Evolutionary conservation across 805 yeast genomes (phyloP).

Genomic region (Suhomyces sp.): DNA sequence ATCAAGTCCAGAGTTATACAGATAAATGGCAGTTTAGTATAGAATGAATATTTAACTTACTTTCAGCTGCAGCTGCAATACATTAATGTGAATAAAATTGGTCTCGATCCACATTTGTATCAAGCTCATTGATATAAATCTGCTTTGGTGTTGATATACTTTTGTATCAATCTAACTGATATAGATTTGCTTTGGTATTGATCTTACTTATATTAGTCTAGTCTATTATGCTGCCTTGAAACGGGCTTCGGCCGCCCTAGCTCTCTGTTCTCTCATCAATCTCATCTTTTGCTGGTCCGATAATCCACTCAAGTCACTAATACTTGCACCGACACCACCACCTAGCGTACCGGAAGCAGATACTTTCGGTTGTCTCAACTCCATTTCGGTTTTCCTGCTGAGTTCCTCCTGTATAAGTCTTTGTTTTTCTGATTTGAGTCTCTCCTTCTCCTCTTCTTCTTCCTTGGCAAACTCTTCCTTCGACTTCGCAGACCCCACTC

Average conservation of each 20-base stretch:
- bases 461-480: constrained; percentile 54
- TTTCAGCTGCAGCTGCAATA: no score
- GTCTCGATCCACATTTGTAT: no score
- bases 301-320: constrained; percentile 55
- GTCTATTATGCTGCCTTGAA: constrained; percentile 19
- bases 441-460: constrained; percentile 33
- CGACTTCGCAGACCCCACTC: constrained; percentile 58
- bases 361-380: constrained; percentile 31
- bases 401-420: constrained; percentile 43
- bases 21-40: no score
- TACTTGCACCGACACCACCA: constrained; percentile 21
- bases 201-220: background rate
- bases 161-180: no score
- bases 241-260: constrained; percentile 94
- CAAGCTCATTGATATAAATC: no score
- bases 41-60: no score
- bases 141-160: no score
- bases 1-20: no score
- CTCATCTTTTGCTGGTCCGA: constrained; percentile 71
- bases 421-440: constrained; percentile 39
- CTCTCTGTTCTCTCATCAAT: constrained; percentile 90
- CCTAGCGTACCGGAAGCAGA: constrained; percentile 34
- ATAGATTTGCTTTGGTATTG: background rate
- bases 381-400: constrained; percentile 40
- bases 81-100: no score